Base-by-base conservation (phyloP, 352 stramenopile species). In the Phytophthora gonapodyides region DNA sequence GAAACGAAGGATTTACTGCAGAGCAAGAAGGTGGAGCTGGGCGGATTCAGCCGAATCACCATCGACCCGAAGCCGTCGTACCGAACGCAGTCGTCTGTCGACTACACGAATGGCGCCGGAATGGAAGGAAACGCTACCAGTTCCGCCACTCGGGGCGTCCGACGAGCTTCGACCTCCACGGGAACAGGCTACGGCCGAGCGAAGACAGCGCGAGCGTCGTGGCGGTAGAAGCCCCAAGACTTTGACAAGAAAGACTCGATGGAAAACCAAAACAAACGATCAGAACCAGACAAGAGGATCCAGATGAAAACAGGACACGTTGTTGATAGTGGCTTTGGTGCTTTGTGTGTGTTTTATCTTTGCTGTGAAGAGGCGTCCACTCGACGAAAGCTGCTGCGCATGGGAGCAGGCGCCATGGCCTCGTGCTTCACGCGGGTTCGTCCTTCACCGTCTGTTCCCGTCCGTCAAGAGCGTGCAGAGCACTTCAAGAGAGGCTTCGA, bases 1-100 rank as follows among this genome's bases (percentile, higher is more conserved):
- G 78, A 87, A 37, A 80, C 57, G 11, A 74, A 69, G 35, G 70
- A 82, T 53, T 24, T 79, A 41, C 44, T 80, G 19, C 67, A 78
- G 37, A 78, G 74, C 41, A 86, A 80, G 33, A 69, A 70, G 24
- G 61, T 83, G 16, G 71, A 77, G 3, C 7, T 73, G 37, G 38
- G 50, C 24, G 46, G 45, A 41, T 59, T 69, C 42, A 64, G 59
- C 41, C 44, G 51, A 30, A 62, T 71, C 47, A 55, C 65, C 9
- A 57, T 69, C 50, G 45, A 80, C 46, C 50, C 67, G 8, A 57
- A 64, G 27, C 42, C 44, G 7, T 68, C 52, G 24, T 73, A 69
- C 31, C 72, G 70, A 7, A 46, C 70, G 50, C 67, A 72, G 36
- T 69, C 76, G 37, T 77, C 73, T 0, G 13, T 78, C 5, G 76